Conservation (phyloP, 2,329 filamentous ascomycete genomes). For the Aureobasidium uvarum region DNA sequence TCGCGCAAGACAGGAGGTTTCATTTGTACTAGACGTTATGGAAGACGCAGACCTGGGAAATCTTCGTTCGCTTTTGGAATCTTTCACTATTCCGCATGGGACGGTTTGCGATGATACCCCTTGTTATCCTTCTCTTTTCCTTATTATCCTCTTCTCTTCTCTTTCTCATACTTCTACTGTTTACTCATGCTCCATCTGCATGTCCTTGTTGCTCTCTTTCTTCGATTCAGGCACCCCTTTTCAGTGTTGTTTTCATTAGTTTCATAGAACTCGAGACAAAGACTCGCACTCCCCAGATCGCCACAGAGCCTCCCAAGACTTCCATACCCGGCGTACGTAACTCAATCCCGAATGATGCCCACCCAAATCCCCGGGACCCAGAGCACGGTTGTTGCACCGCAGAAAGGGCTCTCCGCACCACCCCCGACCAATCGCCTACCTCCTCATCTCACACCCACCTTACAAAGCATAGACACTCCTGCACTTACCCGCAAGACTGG, state of each 20-base stretch:
- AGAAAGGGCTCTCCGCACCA: background rate
- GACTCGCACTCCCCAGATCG: background rate
- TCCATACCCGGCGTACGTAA: background rate
- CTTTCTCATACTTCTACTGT: background rate
- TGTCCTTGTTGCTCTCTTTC: background rate
- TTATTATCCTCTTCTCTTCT: background rate
- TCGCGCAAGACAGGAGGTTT: background rate
- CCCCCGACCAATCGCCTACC: background rate
- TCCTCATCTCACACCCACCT: background rate
- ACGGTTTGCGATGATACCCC: constrained; percentile 13
- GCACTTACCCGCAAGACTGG: background rate
- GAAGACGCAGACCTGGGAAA: background rate
- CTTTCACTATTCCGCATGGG: constrained; percentile 3
- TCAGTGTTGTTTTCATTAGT: too few relatives aligned
- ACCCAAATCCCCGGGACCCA: background rate
- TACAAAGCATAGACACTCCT: background rate
- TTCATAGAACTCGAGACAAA: background rate
- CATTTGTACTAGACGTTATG: background rate
- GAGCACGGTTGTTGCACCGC: background rate
- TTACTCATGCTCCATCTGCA: background rate
- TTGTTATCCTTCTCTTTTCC: background rate
- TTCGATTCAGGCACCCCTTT: background rate
- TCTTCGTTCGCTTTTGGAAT: background rate
- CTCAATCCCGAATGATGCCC: background rate
- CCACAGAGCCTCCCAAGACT: background rate